Base-by-base conservation (phyloP, 1,284 basidiomycete genomes). In the Peniophora sp. region DNA sequence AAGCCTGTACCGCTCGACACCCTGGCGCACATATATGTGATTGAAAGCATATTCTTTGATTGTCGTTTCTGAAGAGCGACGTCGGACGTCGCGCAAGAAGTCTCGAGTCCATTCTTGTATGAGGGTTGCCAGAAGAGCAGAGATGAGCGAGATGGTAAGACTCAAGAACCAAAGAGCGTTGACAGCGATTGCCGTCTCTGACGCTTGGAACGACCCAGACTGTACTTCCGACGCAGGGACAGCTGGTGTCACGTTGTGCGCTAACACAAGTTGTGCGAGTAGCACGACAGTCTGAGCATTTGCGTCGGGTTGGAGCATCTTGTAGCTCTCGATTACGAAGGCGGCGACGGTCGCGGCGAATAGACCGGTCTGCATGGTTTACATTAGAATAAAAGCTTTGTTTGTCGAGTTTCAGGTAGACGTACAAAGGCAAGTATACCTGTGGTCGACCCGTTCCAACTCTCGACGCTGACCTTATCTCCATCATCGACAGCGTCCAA, bases 321-420 rank as follows among this genome's bases (percentile, higher is more conserved):
- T 34, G 46, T 59, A 60, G 2, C 56, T 58, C 47, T 61, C 58
- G 12, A 62, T 44, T 8, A 63, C 49, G 45, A 65, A 61, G 3
- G 59, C 54, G 9, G 63, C 63, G 2, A 65, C 50, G 6, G 61
- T 59, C 1, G 62, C 59, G 27, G 64, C 61, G 50, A 63, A 64
- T 1, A 64, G 55, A 23, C 61, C 62, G 2, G 63, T 63, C 62
- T 63, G 50, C 25, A 9, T 6, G 10, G 36, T 12, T 45, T 9
- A 25, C 27, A 6, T 32, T 12, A 32, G 27, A 6, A 32, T 2
- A 25, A 22, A 11, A 3, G 14, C 34, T 17, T 14, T 1, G 14
- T 32, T 0, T 3, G 19, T 2, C 11, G 12, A 2, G 23, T n/a
- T 23, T 32, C n/a, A 17, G 16, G 35, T 12, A 34, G 0, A 47